phyloP scores from a whole-genome alignment of 1,284 basidiomycete species.

The Cutaneotrichosporon daszewskae region DNA sequence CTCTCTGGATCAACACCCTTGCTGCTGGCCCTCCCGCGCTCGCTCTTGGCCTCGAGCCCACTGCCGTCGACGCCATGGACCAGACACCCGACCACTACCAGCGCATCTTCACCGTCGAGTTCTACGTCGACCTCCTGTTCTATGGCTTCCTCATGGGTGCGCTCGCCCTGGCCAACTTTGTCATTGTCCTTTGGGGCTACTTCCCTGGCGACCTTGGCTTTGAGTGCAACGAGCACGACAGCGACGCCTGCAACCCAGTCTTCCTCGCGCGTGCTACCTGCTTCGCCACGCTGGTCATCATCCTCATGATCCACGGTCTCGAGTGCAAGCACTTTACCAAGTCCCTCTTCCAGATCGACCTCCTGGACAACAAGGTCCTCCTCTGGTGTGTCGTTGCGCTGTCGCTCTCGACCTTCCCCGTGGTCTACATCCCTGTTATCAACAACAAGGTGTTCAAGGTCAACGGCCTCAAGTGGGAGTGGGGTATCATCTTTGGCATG shows the following conservation, averaged over 20 bases:
- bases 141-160: constrained; percentile 63
- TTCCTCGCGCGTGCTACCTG: constrained; percentile 56
- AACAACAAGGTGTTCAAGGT: constrained; percentile 45
- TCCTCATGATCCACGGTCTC: constrained; percentile 47
- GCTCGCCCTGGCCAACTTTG: constrained; percentile 54
- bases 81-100: constrained; percentile 54
- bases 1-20: constrained; percentile 56
- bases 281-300: constrained; percentile 55
- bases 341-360: constrained; percentile 51
- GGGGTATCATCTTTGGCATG: constrained; percentile 48
- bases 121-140: constrained; percentile 56
- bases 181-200: constrained; percentile 54
- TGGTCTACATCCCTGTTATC: constrained; percentile 47
- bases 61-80: constrained; percentile 57
- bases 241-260: constrained; percentile 39
- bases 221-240: constrained; percentile 52
- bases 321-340: constrained; percentile 47
- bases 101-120: constrained; percentile 54
- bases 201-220: constrained; percentile 51
- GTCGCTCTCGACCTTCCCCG: constrained; percentile 39
- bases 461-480: constrained; percentile 43
- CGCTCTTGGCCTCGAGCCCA: constrained; percentile 59
- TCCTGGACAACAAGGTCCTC: constrained; percentile 55
- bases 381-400: constrained; percentile 50
- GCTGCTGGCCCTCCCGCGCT: constrained; percentile 57